These are phyloP conservation scores for Phlegmacium glaucopus DNA, from an alignment of 768 basidiomycete genomes.

Conservation along the genomic window DNA sequence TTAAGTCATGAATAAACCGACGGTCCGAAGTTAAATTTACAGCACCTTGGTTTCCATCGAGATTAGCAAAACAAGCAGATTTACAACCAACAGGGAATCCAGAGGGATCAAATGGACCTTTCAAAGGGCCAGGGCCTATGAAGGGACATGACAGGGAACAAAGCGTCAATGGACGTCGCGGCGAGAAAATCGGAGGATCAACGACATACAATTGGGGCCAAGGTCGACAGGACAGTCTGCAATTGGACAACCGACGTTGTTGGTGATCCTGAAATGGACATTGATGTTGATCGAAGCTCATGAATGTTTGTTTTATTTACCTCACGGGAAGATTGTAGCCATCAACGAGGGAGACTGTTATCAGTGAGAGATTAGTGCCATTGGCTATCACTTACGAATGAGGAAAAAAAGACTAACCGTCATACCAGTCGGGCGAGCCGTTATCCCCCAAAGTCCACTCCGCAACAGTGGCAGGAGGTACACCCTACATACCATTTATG, in stretches of 20 bases:
- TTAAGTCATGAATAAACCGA: background rate
- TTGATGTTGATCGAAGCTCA: too few species aligned
- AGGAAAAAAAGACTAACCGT: constrained; percentile 37
- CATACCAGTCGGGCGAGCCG: constrained; percentile 52
- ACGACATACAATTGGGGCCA: constrained; percentile 38
- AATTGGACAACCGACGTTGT: constrained; percentile 49
- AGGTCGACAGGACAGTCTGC: constrained; percentile 64
- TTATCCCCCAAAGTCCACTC: constrained; percentile 57
- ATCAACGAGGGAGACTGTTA: constrained; percentile 59
- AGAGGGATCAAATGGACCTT: constrained; percentile 48
- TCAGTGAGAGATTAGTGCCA: background rate
- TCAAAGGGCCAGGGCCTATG: constrained; percentile 46
- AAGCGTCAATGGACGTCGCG: background rate
- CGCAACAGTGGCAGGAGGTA: constrained; percentile 68
- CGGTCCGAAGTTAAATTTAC: background rate
- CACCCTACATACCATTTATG: constrained; percentile 31
- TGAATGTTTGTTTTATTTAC: too few species aligned
- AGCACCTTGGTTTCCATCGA: constrained; percentile 39
- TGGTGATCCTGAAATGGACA: constrained; percentile 35
- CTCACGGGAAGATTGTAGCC: constrained; percentile 60
- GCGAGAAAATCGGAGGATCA: background rate
- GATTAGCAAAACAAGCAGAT: constrained; percentile 48
- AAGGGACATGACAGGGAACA: background rate
- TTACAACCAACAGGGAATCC: constrained; percentile 61
- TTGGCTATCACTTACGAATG: background rate